Evolutionary conservation across 805 yeast species (phyloP).

Genomic region (Metahyphopichia silvanorum): DNA sequence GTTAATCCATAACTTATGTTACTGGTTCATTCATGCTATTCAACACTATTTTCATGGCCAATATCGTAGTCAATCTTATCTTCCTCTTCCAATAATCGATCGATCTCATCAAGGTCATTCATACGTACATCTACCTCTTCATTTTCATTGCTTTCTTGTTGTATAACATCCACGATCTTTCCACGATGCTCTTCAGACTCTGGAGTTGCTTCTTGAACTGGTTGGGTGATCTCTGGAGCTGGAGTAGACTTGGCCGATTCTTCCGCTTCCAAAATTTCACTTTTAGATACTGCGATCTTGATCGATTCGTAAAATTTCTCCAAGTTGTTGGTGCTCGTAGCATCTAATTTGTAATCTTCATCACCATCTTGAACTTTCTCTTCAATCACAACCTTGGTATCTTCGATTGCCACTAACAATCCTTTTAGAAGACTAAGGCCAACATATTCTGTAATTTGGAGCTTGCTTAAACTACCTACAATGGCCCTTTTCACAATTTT

Average conservation of each 20-base stretch:
- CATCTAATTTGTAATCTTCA: slow-evolving; percentile 31
- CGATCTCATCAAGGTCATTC: slow-evolving; percentile 7
- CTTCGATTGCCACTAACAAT: slow-evolving; percentile 30
- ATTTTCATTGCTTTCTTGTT: slow-evolving; percentile 5
- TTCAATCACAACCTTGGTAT: slow-evolving; percentile 24
- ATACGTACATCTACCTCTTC: slow-evolving; percentile 8
- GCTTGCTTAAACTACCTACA: slow-evolving; percentile 46
- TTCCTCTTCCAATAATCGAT: slow-evolving; percentile 23
- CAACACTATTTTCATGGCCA: too few relatives aligned
- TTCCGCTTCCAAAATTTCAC: slow-evolving; percentile 2
- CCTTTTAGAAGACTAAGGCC: slow-evolving; percentile 29
- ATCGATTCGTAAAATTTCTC: slow-evolving; percentile 27
- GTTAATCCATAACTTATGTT: too few relatives aligned
- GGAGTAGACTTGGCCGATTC: slow-evolving; percentile 1
- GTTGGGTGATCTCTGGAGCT: slow-evolving; percentile 2
- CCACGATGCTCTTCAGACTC: slow-evolving; percentile 18
- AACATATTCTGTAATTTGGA: slow-evolving; percentile 29
- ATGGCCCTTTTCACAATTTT: slow-evolving; percentile 53
- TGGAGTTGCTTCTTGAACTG: slow-evolving; percentile 5
- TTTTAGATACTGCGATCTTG: slow-evolving; percentile 11
- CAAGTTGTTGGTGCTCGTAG: slow-evolving; percentile 24
- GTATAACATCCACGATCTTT: slow-evolving; percentile 17
- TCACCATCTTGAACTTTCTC: slow-evolving; percentile 14
- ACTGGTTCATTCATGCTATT: too few relatives aligned
- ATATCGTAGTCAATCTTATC: slow-evolving; percentile 37